Evolutionary conservation across 208 protist genomes (phyloP).

Genomic region (Leishmania martiniquensis): DNA sequence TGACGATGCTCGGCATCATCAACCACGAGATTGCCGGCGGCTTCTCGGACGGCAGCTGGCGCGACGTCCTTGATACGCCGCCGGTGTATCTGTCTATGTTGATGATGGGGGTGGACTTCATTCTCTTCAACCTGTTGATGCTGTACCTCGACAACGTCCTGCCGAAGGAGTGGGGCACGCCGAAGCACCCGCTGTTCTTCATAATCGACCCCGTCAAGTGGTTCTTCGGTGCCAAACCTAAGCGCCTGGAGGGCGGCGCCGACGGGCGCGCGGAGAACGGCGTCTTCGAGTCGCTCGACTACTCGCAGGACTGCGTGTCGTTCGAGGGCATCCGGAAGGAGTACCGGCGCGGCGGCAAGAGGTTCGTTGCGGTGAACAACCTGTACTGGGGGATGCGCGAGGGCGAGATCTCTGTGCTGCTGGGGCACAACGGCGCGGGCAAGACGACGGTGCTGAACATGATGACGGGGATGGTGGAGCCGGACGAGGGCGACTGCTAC

Average conservation of each 20-base stretch:
- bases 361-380: constrained; percentile 75
- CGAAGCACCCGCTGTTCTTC: constrained; percentile 71
- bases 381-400: constrained; percentile 62
- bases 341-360: constrained; percentile 47
- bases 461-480: constrained; percentile 79
- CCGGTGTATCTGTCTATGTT: constrained; percentile 18
- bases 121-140: constrained; percentile 64
- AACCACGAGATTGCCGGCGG: constrained; percentile 36
- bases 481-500: constrained; percentile 69
- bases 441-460: constrained; percentile 89
- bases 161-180: constrained; percentile 63
- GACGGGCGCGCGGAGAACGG: constrained; percentile 40
- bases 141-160: constrained; percentile 73
- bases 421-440: constrained; percentile 80
- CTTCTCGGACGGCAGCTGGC: constrained; percentile 40
- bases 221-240: constrained; percentile 19
- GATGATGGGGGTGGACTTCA: constrained; percentile 40
- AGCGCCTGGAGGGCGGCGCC: constrained; percentile 17
- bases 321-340: constrained; percentile 40
- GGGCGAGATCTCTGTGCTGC: constrained; percentile 63
- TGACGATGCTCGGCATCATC: constrained; percentile 38
- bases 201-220: constrained; percentile 45
- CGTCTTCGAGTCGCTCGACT: constrained; percentile 29
- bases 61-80: constrained; percentile 9
- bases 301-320: constrained; percentile 16